Evolutionary conservation across 495 filamentous ascomycete species (phyloP), one percentile per base, ranked within the genome.

Genomic region (Penicillium fimorum): DNA sequence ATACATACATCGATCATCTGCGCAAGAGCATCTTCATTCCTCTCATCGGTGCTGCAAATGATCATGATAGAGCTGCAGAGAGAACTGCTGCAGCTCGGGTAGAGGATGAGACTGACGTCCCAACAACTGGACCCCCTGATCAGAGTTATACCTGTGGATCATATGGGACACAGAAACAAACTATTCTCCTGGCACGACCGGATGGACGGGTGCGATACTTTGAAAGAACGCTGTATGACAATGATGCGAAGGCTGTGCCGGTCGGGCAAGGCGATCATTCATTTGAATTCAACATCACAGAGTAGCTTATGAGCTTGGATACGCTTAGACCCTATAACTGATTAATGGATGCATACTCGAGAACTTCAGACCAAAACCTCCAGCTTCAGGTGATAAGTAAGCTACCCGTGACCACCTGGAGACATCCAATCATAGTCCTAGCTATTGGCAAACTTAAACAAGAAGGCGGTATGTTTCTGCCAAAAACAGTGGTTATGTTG

Each of bases 101-200:
- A 20, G 65, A 61, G 56, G 66, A 64, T 37, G 62, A 67, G 40
- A 47, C 47, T 18, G 58, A 59, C 10, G 42, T 56, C 11, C 46
- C 55, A 3, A 25, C 56, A 9, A 62, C 71, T 25, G 60, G 57
- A 18, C 45, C 53, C n/a, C 47, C 66, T 32, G 59, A 65, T 25
- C 63, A 61, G 38, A 64, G 62, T 15, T 79, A 68, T 57, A 59
- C 60, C 20, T 61, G 67, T 20, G 76, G 76, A 0, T 56, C 66
- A 5, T 97, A 98, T 72, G 94, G 94, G n/a, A 98, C 94, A 1
- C 90, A 96, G 69, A 85, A 90, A 60, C 93, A 98, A 77, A 96
- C 91, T 0, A 76, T 97, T 12, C 75, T 97, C 24, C 77, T 97
- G 17, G 86, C 96, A 25, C 84, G 85, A 58, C 81, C 80, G 66